phyloP scores from a whole-genome alignment of 2,329 filamentous ascomycete genomes.

The Sporothrix globosa region DNA sequence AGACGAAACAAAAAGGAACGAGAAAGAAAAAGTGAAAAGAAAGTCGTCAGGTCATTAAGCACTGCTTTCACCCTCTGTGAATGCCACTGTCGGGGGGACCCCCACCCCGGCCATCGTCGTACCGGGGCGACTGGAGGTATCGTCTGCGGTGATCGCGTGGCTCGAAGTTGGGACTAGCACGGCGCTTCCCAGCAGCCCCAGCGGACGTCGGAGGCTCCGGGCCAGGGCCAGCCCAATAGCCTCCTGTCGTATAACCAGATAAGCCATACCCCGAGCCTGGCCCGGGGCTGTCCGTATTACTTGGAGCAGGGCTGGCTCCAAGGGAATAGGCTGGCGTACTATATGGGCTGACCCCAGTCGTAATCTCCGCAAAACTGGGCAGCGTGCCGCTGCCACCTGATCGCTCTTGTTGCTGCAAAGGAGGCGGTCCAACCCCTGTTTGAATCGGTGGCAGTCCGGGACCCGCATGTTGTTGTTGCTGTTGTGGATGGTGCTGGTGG shows the following conservation, averaged over 20 bases:
- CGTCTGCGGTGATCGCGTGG: slow-evolving; percentile 53
- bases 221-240: background rate
- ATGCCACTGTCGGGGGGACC: slow-evolving; percentile 2
- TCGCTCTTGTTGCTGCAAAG: slow-evolving; percentile 35
- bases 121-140: slow-evolving; percentile 43
- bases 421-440: slow-evolving; percentile 35
- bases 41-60: background rate
- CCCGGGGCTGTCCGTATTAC: slow-evolving; percentile 50
- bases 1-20: background rate
- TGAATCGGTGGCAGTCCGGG: slow-evolving; percentile 60
- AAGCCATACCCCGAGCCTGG: slow-evolving; percentile 37
- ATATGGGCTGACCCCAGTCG: slow-evolving; percentile 65
- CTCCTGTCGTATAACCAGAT: slow-evolving; percentile 13
- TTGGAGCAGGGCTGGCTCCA: slow-evolving; percentile 46
- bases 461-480: slow-evolving; percentile 39
- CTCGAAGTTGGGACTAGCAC: slow-evolving; percentile 55
- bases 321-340: slow-evolving; percentile 59
- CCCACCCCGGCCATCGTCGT: slow-evolving; percentile 35
- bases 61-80: slow-evolving; percentile 10
- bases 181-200: slow-evolving; percentile 52
- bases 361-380: slow-evolving; percentile 66
- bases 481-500: slow-evolving; percentile 41
- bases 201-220: slow-evolving; percentile 26
- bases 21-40: background rate
- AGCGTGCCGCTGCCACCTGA: slow-evolving; percentile 46